A percentile compares a stretch with the other conserved stretches of the same genome.
Conservation (phyloP, 73 alveolate species). For the Paramecium sonneborni region DNA sequence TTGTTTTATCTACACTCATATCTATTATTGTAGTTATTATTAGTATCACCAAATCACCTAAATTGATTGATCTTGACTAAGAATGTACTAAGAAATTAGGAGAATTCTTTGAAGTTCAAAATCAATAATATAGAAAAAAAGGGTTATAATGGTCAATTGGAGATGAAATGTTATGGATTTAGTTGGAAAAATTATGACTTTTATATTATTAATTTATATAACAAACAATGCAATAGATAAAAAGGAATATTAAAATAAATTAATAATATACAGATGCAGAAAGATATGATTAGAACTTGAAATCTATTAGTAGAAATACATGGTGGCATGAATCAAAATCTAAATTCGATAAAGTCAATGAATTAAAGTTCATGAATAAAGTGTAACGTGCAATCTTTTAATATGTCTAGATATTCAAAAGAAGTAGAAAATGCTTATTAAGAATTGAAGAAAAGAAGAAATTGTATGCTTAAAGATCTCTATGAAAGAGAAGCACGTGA, state of each 20-base stretch:
- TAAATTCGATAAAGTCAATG: slow-evolving; percentile 51
- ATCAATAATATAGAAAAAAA: neutral
- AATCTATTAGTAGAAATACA: slow-evolving; percentile 36
- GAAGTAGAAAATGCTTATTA: slow-evolving; percentile 43
- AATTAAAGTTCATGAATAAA: slow-evolving; percentile 33
- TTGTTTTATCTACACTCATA: slow-evolving; percentile 11
- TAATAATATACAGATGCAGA: slow-evolving; percentile 18
- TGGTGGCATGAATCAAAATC: slow-evolving; percentile 64
- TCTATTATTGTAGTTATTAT: slow-evolving; percentile 21
- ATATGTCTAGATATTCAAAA: slow-evolving; percentile 15
- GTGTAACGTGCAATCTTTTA: slow-evolving; percentile 6
- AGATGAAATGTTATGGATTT: slow-evolving; percentile 8
- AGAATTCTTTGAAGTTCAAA: neutral
- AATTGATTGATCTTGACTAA: slow-evolving; percentile 20
- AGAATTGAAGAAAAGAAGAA: slow-evolving; percentile 45
- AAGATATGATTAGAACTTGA: slow-evolving; percentile 30
- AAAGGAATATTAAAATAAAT: slow-evolving; percentile 25
- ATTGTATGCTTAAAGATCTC: slow-evolving; percentile 44
- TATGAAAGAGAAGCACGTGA: slow-evolving; percentile 48
- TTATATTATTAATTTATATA: neutral
- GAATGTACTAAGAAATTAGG: neutral
- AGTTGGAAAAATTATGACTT: slow-evolving; percentile 28
- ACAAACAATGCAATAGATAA: slow-evolving; percentile 23
- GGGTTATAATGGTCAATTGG: slow-evolving; percentile 43
- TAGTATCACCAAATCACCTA: neutral